Evolutionary conservation across 2,329 filamentous ascomycete species (phyloP).

Genomic region (Leptographium lundbergii): DNA sequence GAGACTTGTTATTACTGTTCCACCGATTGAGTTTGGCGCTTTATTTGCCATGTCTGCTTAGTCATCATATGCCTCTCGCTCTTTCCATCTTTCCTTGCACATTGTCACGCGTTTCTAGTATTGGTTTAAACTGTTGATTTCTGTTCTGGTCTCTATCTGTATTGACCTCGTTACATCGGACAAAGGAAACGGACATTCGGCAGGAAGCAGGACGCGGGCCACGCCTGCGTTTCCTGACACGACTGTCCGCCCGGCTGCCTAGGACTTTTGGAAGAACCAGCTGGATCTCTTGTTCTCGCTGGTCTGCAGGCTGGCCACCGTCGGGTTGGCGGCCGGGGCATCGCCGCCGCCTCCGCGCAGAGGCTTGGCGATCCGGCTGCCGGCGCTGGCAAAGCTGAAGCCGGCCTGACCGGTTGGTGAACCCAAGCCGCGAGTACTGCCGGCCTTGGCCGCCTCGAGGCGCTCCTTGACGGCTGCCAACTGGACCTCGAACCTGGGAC

Average conservation of each 20-base stretch:
- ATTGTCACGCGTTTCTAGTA: no score
- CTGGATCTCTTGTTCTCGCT: constrained; percentile 57
- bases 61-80: no score
- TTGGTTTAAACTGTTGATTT: no score
- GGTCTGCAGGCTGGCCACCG: constrained; percentile 45
- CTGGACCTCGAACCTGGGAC: constrained; percentile 80
- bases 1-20: no score
- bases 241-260: not conserved
- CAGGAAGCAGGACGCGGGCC: not conserved
- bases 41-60: no score
- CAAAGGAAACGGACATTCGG: constrained; percentile 1
- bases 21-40: no score
- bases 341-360: constrained; percentile 49
- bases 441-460: constrained; percentile 85
- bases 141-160: not conserved
- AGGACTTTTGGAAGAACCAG: constrained; percentile 16
- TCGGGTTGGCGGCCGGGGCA: constrained; percentile 35
- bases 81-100: no score
- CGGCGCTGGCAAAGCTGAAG: constrained; percentile 57
- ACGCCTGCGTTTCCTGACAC: not conserved
- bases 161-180: constrained; percentile 1
- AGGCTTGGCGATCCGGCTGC: constrained; percentile 58
- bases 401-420: constrained; percentile 46
- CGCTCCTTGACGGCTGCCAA: constrained; percentile 96
- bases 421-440: constrained; percentile 73